Conservation (phyloP, 2,329 filamentous ascomycete genomes). For the Claviceps purpurea region DNA sequence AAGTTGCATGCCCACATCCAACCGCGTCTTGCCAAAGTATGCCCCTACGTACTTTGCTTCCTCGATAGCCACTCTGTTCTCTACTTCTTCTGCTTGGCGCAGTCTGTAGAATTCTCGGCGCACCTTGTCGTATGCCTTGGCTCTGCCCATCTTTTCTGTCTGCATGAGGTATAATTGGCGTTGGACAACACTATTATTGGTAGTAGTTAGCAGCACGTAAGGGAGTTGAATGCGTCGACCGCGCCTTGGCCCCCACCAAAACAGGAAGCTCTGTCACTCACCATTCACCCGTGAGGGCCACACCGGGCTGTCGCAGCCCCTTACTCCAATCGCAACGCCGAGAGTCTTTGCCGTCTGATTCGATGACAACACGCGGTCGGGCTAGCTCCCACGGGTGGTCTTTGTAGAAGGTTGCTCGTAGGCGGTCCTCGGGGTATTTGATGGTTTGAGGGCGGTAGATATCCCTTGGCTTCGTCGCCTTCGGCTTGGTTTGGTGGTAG, state of each 20-base stretch:
- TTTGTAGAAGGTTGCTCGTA: conserved; percentile 72
- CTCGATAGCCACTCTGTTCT: conserved; percentile 70
- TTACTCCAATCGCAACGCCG: conserved; percentile 67
- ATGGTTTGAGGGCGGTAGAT: conserved; percentile 72
- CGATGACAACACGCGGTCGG: conserved; percentile 70
- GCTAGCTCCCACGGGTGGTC: conserved; percentile 98
- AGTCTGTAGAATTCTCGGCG: conserved; percentile 83
- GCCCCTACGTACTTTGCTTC: conserved; percentile 78
- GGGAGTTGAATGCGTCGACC: neutral
- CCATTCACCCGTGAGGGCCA: conserved; percentile 75
- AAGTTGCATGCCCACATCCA: conserved; percentile 68
- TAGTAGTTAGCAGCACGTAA: no score
- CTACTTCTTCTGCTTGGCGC: conserved; percentile 70
- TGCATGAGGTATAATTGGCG: conserved; percentile 78
- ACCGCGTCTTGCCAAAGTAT: conserved; percentile 66
- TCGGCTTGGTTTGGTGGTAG: conserved; percentile 31
- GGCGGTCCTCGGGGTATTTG: conserved; percentile 66
- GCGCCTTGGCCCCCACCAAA: neutral
- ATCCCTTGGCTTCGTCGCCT: conserved; percentile 45
- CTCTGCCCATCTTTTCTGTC: conserved; percentile 44
- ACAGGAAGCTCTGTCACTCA: conserved; percentile 19
- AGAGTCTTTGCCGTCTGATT: conserved; percentile 72
- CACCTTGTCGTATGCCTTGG: conserved; percentile 70
- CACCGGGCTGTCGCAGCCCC: conserved; percentile 57
- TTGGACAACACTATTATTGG: conserved; percentile 63